Base-by-base conservation (phyloP, 225 moss, liverwort and hornwort genomes). In the Climacium dendroides region DNA sequence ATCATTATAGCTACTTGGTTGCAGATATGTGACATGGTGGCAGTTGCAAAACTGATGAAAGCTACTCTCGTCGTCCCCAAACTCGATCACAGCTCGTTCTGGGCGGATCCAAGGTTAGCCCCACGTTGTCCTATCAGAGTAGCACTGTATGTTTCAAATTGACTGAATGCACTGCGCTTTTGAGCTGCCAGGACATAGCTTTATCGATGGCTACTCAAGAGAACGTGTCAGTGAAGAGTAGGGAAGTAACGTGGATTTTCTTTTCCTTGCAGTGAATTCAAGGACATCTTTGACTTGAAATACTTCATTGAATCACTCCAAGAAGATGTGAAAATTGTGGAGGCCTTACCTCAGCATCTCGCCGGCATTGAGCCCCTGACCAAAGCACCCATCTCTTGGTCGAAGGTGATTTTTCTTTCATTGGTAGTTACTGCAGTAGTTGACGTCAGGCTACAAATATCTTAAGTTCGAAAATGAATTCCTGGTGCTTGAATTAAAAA, bases 1-100 rank as follows among this genome's bases (percentile, higher is more conserved):
- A 74, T 23, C 57, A 55, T 66, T 41, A 34, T 35, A 32, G 47
- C 24, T 35, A 13, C 75, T 79, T 83, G 58, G 79, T 30, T 83
- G 90, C 93, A 98, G 98, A 98, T 98, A 85, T 98, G 98, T 90
- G 98, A 98, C 85, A 98, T 98, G 98, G 98, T 97, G 76, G 98
- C 98, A 59, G 90, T 98, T 53, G 98, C 98, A 79, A 96, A 92
- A 91, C 88, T 98, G n/a, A 97, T 98, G 98, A 96, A 96, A 87
- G 97, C 97, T 87, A 96, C 97, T 12, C 94, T 98, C 41, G 96
- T 98, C 82, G 96, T 98, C 55, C 98, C 98, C 74, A 86, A 93
- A 85, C 97, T 98, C 74, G 98, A 98, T 87, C 97, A 97, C 81
- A 97, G 98, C 90, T 98, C 98, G 30, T 98, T 97, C 88, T 98